These are phyloP conservation scores for Penicillium desertorum DNA, from an alignment of 495 filamentous ascomycete genomes.

Conservation along the genomic window DNA sequence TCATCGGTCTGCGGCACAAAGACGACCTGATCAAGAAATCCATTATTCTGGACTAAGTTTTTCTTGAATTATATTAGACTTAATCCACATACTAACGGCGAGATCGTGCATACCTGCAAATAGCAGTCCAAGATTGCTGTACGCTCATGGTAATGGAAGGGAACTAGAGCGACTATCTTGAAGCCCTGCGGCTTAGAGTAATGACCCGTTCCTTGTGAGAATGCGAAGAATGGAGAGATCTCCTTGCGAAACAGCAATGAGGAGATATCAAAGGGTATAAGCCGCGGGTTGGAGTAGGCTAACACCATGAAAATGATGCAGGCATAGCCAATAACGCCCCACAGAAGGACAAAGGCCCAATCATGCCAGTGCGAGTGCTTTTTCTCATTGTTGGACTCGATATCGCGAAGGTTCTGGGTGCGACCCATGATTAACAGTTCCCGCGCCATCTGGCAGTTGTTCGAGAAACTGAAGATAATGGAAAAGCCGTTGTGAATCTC, in stretches of 20 bases:
- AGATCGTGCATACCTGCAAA: conserved; percentile 33
- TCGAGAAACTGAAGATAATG: neutral
- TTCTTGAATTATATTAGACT: conserved; percentile 30
- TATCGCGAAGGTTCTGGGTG: conserved; percentile 13
- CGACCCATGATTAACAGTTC: conserved; percentile 28
- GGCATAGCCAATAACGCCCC: conserved; percentile 30
- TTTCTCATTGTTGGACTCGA: conserved; percentile 22
- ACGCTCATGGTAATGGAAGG: conserved; percentile 46
- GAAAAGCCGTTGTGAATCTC: neutral
- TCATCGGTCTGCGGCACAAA: conserved; percentile 54
- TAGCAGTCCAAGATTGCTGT: conserved; percentile 56
- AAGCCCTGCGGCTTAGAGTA: conserved; percentile 46
- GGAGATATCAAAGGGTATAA: conserved; percentile 25
- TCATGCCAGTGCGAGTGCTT: conserved; percentile 22
- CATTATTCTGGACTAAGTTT: conserved; percentile 53
- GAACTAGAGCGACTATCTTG: conserved; percentile 51
- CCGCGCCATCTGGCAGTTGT: conserved; percentile 1
- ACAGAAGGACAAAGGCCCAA: conserved; percentile 24
- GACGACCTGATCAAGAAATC: conserved; percentile 53
- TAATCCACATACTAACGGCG: neutral
- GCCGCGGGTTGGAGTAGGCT: conserved; percentile 24
- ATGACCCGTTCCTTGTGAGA: conserved; percentile 28
- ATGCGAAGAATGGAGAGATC: conserved; percentile 34
- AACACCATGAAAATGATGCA: conserved; percentile 26
- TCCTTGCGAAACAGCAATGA: conserved; percentile 28